Percentiles rank a stretch among this genome's conserved stretches.
Conservation (phyloP, 2,329 filamentous ascomycete genomes). For the Bipolaris gigantea region DNA sequence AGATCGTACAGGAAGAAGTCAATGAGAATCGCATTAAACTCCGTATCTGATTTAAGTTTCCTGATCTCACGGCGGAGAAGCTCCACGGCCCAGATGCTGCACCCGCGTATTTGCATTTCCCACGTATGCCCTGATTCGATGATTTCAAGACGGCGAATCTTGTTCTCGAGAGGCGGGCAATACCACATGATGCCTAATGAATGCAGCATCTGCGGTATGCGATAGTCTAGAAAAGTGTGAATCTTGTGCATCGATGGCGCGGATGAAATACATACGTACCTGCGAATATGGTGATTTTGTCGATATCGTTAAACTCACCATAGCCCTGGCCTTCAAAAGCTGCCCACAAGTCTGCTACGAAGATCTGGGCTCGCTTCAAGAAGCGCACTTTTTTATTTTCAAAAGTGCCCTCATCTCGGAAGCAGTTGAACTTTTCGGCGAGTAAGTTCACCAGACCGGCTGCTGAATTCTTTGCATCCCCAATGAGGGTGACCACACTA, state of each 20-base stretch:
- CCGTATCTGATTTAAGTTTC: conserved; percentile 68
- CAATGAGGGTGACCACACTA: conserved; percentile 72
- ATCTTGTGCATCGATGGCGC: neutral
- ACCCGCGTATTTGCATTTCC: conserved; percentile 88
- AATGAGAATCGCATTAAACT: conserved; percentile 84
- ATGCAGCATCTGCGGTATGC: conserved; percentile 90
- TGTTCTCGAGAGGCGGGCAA: conserved; percentile 74
- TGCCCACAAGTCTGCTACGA: conserved; percentile 95
- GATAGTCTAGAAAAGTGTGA: conserved; percentile 67
- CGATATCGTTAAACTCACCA: conserved; percentile 85
- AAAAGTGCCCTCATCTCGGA: conserved; percentile 78
- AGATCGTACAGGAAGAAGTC: conserved; percentile 97
- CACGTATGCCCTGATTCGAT: conserved; percentile 73
- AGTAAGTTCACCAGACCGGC: conserved; percentile 84
- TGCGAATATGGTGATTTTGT: conserved; percentile 97
- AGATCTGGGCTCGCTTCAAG: conserved; percentile 92
- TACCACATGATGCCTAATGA: conserved; percentile 81
- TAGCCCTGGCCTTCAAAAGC: conserved; percentile 82
- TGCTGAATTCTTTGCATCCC: conserved; percentile 75
- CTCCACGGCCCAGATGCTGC: conserved; percentile 96
- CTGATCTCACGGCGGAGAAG: conserved; percentile 81
- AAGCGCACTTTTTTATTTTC: conserved; percentile 76
- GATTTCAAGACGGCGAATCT: conserved; percentile 65
- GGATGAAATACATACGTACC: conserved; percentile 43
- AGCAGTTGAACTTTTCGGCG: conserved; percentile 79